A percentile compares a stretch with the other conserved stretches of the same genome.
These are phyloP conservation scores for Metschnikowia bowlesiae DNA, from an alignment of 805 yeast species.

Conservation along the genomic window DNA sequence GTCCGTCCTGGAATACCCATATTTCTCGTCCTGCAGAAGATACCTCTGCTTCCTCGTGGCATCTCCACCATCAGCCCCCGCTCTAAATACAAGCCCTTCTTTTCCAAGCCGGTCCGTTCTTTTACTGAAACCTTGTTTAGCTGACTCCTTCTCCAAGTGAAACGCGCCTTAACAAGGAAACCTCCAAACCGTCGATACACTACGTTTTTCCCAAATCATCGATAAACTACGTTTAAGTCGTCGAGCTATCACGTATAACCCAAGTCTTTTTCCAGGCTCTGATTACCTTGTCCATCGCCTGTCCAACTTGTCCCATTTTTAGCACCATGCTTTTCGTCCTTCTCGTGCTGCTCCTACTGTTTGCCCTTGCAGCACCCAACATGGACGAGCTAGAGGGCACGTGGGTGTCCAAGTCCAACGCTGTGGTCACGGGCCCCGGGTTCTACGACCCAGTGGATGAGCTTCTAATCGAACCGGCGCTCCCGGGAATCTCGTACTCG, in stretches of 20 bases:
- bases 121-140: no score
- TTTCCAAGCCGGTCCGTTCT: no score
- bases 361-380: conserved; percentile 29
- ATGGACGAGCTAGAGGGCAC: conserved; percentile 69
- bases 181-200: no score
- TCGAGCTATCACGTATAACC: neutral
- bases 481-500: conserved; percentile 91
- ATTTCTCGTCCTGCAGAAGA: no score
- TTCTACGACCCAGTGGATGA: conserved; percentile 97
- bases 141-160: no score
- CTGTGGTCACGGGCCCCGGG: conserved; percentile 95
- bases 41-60: no score
- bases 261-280: neutral
- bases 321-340: neutral
- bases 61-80: no score
- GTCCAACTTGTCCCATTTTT: neutral
- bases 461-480: conserved; percentile 86
- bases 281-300: no score
- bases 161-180: no score
- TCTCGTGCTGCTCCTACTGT: conserved; percentile 8
- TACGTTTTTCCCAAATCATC: no score
- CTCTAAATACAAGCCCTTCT: no score
- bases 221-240: no score
- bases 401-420: conserved; percentile 90
- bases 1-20: neutral